These are phyloP conservation scores for Leptographium galeiforme DNA, from an alignment of 2,329 filamentous ascomycete genomes.

Conservation along the genomic window DNA sequence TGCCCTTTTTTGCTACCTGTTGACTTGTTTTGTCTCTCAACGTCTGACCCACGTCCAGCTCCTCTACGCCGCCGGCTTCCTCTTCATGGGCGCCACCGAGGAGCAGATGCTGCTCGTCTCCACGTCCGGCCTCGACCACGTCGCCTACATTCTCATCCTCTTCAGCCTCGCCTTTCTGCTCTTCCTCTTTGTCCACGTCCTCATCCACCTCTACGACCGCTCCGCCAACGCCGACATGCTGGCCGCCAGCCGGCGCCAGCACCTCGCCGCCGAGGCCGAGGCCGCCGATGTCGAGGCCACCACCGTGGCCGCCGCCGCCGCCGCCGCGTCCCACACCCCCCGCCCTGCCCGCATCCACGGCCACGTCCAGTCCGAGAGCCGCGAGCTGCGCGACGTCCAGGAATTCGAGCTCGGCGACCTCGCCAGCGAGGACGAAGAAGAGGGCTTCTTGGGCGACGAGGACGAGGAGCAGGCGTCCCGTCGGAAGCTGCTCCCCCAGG, in stretches of 20 bases:
- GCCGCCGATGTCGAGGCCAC: background rate
- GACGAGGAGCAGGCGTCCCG: slow-evolving; percentile 35
- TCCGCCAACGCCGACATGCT: slow-evolving; percentile 23
- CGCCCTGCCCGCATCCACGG: slow-evolving; percentile 16
- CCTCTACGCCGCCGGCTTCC: slow-evolving; percentile 80
- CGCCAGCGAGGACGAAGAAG: slow-evolving; percentile 78
- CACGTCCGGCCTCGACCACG: slow-evolving; percentile 65
- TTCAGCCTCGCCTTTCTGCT: slow-evolving; percentile 82
- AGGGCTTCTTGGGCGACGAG: slow-evolving; percentile 81
- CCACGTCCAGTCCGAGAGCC: slow-evolving; percentile 28
- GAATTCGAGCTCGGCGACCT: slow-evolving; percentile 89
- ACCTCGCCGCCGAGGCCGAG: background rate
- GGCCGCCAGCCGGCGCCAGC: slow-evolving; percentile 3
- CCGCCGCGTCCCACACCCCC: background rate
- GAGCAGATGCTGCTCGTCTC: slow-evolving; percentile 80
- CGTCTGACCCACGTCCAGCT: too few species aligned
- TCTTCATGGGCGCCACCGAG: slow-evolving; percentile 96
- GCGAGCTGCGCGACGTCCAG: slow-evolving; percentile 63
- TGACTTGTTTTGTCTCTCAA: too few species aligned
- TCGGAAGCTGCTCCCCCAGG: slow-evolving; percentile 20
- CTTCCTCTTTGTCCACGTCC: slow-evolving; percentile 82
- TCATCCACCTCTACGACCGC: slow-evolving; percentile 71
- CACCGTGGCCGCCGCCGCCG: background rate
- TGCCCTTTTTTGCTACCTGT: too few species aligned
- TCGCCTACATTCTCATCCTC: slow-evolving; percentile 83